A percentile compares a stretch with the other conserved stretches of the same genome.
Evolutionary conservation across 495 filamentous ascomycete genomes (phyloP).

Genomic region (Monascus purpureus): DNA sequence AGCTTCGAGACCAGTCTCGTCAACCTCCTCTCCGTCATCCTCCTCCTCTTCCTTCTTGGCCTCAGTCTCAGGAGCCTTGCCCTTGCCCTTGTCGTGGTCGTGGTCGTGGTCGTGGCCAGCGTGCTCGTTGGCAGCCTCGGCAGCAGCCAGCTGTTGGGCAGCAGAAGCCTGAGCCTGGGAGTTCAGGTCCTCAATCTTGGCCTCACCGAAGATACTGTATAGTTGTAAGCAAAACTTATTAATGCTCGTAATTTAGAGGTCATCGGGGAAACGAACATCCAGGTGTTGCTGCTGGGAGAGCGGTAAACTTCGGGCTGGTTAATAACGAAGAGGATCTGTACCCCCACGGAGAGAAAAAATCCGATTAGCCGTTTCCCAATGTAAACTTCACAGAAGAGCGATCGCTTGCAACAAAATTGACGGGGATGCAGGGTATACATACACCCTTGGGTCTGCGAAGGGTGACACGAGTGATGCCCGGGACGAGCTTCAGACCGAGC

Average conservation of each 20-base stretch:
- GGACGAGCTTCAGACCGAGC: slow-evolving; percentile 89
- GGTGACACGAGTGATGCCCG: slow-evolving; percentile 95
- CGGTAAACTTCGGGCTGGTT: slow-evolving; percentile 99
- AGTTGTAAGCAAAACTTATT: slow-evolving; percentile 8
- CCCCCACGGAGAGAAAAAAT: slow-evolving; percentile 1
- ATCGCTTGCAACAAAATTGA: too few relatives aligned
- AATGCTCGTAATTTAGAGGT: neutral
- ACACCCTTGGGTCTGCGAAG: slow-evolving; percentile 97
- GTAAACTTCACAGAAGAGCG: too few relatives aligned
- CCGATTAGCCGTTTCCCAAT: slow-evolving; percentile 1
- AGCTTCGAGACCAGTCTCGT: slow-evolving; percentile 82
- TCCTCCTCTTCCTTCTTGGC: slow-evolving; percentile 80
- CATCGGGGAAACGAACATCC: slow-evolving; percentile 58
- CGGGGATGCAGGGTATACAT: slow-evolving; percentile 18
- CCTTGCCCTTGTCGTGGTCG: slow-evolving; percentile 53
- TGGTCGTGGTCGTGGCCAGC: slow-evolving; percentile 59
- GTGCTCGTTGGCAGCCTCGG: slow-evolving; percentile 64
- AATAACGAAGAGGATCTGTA: slow-evolving; percentile 97
- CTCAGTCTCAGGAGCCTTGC: slow-evolving; percentile 59
- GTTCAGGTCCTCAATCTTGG: slow-evolving; percentile 99
- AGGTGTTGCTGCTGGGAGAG: slow-evolving; percentile 95
- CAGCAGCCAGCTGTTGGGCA: slow-evolving; percentile 76
- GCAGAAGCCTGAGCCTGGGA: slow-evolving; percentile 89
- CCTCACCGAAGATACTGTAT: slow-evolving; percentile 93
- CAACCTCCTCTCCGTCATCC: slow-evolving; percentile 91